Evolutionary conservation across 2,329 filamentous ascomycete species (phyloP).

Genomic region (Monosporascus sp.): DNA sequence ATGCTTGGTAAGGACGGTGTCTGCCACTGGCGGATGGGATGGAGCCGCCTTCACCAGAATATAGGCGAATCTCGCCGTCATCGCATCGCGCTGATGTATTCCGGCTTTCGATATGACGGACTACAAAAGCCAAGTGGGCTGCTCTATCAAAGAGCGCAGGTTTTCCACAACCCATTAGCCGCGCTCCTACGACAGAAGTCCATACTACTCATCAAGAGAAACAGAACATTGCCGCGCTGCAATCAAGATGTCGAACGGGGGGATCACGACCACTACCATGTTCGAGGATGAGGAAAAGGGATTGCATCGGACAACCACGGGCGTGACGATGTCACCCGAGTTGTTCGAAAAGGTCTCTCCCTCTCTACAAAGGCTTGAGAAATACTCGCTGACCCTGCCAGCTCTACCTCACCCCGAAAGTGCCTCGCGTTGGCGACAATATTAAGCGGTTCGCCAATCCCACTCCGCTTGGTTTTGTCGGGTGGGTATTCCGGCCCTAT

Average conservation of each 20-base stretch:
- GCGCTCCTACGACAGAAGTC: background rate
- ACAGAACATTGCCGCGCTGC: background rate
- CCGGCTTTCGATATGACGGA: background rate
- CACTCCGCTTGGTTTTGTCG: conserved; percentile 32
- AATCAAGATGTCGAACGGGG: conserved; percentile 16
- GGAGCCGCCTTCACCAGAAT: too few relatives aligned
- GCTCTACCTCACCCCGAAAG: conserved; percentile 35
- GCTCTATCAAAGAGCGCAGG: background rate
- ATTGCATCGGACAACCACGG: conserved; percentile 27
- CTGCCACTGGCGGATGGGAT: background rate
- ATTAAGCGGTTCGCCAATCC: conserved; percentile 34
- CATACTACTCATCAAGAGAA: background rate
- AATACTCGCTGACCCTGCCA: conserved; percentile 7
- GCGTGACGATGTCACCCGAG: conserved; percentile 33
- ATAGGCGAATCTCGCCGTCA: too few relatives aligned
- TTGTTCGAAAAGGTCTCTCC: conserved; percentile 31
- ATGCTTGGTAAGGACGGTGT: background rate
- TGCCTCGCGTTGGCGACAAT: conserved; percentile 30
- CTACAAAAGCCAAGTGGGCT: background rate
- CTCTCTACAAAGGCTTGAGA: background rate
- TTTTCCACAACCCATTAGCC: background rate
- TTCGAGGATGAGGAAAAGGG: conserved; percentile 30
- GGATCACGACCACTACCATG: conserved; percentile 1
- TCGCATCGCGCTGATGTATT: background rate
- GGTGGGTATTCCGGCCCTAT: conserved; percentile 17